Evolutionary conservation across 768 basidiomycete genomes (phyloP).

Genomic region (Phylloporus arenicola): DNA sequence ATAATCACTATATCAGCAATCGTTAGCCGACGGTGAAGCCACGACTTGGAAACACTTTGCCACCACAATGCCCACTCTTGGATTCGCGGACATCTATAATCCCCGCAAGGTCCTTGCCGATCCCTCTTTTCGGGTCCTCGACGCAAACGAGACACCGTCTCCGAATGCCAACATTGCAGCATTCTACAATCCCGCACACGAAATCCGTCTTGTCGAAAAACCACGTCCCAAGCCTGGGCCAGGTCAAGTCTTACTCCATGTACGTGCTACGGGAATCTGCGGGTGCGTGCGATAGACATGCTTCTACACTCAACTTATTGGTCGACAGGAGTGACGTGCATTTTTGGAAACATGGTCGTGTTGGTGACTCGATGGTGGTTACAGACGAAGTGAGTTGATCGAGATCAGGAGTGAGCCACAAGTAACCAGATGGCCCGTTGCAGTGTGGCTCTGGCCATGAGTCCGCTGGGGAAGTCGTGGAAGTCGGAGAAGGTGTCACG

Average conservation of each 20-base stretch:
- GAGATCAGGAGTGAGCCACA: not conserved
- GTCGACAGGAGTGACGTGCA: slow-evolving; percentile 59
- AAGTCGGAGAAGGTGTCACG: slow-evolving; percentile 60
- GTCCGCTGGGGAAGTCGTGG: slow-evolving; percentile 61
- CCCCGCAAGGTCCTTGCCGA: slow-evolving; percentile 54
- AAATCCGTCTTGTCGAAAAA: slow-evolving; percentile 65
- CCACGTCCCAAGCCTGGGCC: slow-evolving; percentile 54
- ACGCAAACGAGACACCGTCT: slow-evolving; percentile 44
- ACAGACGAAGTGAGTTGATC: slow-evolving; percentile 49
- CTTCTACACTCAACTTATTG: not conserved
- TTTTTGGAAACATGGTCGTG: slow-evolving; percentile 66
- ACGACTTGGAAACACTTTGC: not conserved
- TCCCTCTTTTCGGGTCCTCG: slow-evolving; percentile 50
- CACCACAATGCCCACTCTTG: slow-evolving; percentile 18
- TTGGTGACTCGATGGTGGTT: slow-evolving; percentile 67
- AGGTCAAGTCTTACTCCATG: slow-evolving; percentile 62
- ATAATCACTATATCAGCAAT: not conserved
- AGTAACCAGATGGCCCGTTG: not conserved
- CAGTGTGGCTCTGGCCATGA: slow-evolving; percentile 69
- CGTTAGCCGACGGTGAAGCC: not conserved
- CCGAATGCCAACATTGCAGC: slow-evolving; percentile 51
- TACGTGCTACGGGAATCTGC: slow-evolving; percentile 65
- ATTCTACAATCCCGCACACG: slow-evolving; percentile 59
- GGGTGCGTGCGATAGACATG: slow-evolving; percentile 38
- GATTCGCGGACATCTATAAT: slow-evolving; percentile 42